These are phyloP conservation scores for Otatea glauca DNA, from an alignment of 176 grass and related monocot species.

Conservation along the genomic window DNA sequence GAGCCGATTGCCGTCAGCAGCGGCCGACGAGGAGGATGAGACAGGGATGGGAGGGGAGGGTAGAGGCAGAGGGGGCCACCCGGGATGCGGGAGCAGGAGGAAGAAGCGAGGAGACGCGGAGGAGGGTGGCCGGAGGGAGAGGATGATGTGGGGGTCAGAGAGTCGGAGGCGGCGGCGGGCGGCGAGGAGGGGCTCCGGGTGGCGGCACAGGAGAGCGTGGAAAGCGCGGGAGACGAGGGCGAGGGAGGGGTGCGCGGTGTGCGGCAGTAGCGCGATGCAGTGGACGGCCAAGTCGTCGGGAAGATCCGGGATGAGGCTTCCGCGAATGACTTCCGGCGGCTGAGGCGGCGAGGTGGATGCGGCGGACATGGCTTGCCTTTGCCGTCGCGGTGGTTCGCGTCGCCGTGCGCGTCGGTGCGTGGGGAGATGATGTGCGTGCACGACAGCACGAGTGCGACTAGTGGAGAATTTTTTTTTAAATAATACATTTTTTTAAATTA, in stretches of 20 bases:
- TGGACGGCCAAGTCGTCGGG: conserved; percentile 73
- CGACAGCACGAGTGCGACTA: neutral
- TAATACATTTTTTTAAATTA: too few relatives aligned
- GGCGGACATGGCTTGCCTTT: conserved; percentile 45
- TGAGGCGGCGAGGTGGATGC: neutral
- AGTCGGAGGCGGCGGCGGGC: conserved; percentile 45
- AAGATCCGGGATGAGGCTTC: conserved; percentile 67
- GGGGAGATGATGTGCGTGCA: neutral
- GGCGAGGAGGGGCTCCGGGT: conserved; percentile 54
- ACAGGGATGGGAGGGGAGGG: conserved; percentile 56
- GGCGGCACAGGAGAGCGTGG: conserved; percentile 60
- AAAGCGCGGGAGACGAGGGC: conserved; percentile 69
- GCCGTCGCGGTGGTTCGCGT: neutral
- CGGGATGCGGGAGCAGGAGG: conserved; percentile 58
- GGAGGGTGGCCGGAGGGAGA: conserved; percentile 64
- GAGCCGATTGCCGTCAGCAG: conserved; percentile 38
- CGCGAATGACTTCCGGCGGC: conserved; percentile 22
- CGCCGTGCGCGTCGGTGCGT: neutral
- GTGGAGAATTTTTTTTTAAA: too few relatives aligned
- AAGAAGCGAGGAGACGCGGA: conserved; percentile 64
- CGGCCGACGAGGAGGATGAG: conserved; percentile 52
- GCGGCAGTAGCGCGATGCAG: conserved; percentile 74
- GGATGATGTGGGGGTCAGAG: conserved; percentile 56
- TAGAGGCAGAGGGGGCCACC: conserved; percentile 40
- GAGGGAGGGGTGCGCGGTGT: conserved; percentile 50